Conservation (phyloP, 2,329 filamentous ascomycete species). For the Colletotrichum sp. region DNA sequence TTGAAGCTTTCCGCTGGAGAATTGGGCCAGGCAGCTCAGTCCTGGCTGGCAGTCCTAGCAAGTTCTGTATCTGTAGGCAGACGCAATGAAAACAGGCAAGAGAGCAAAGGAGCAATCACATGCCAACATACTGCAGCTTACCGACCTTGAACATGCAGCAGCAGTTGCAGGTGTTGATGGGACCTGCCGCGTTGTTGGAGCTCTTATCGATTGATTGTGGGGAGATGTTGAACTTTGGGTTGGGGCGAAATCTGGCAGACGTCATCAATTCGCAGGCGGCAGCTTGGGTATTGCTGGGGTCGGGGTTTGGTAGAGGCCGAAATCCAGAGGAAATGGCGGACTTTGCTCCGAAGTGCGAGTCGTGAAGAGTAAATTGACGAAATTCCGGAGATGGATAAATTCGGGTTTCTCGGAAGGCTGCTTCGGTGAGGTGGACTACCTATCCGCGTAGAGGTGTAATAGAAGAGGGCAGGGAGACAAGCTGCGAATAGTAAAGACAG, state of each 20-base stretch:
- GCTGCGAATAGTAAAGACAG: neutral
- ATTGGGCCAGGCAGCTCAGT: neutral
- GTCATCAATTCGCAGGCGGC: constrained; percentile 1
- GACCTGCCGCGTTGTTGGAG: neutral
- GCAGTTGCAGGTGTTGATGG: neutral
- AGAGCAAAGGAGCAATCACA: neutral
- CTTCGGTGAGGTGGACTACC: neutral
- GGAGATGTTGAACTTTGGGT: neutral
- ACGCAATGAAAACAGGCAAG: neutral
- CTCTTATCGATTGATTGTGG: constrained; percentile 17
- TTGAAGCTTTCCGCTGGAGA: neutral
- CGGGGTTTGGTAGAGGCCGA: neutral
- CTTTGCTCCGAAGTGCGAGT: neutral
- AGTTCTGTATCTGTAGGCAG: neutral
- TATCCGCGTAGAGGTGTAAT: neutral
- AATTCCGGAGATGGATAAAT: neutral
- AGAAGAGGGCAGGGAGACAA: neutral
- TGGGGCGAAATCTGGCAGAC: neutral
- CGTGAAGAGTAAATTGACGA: neutral
- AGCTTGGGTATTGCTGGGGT: neutral
- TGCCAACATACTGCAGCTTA: neutral
- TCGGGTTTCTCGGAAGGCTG: neutral
- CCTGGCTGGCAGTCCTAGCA: neutral
- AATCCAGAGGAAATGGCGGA: neutral
- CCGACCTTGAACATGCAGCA: constrained; percentile 5